Conservation (phyloP, 495 filamentous ascomycete species). For the Neurospora sublineolata region DNA sequence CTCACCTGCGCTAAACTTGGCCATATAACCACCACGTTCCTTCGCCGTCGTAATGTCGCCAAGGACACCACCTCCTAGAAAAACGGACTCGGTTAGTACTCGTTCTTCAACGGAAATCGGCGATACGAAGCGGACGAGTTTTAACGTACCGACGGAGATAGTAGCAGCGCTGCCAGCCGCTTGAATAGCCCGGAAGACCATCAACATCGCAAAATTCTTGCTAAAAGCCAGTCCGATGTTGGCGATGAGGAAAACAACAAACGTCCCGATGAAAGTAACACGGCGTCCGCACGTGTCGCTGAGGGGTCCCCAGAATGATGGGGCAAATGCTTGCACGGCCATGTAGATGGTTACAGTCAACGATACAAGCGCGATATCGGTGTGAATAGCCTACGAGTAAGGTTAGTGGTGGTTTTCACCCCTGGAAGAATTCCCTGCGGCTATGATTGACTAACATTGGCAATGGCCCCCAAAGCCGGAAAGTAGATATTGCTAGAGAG, state of each 20-base stretch:
- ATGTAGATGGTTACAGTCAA: constrained; percentile 22
- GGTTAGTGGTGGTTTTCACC: no score
- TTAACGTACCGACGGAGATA: constrained; percentile 21
- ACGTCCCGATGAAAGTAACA: constrained; percentile 37
- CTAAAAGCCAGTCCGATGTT: constrained; percentile 41
- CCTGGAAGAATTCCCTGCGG: not conserved
- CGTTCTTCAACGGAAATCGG: not conserved
- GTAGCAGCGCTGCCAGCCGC: constrained; percentile 38
- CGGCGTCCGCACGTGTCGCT: constrained; percentile 16
- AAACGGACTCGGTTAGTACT: not conserved
- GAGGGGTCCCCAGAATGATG: constrained; percentile 17
- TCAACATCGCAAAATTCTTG: constrained; percentile 33
- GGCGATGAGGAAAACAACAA: constrained; percentile 40
- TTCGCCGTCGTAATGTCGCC: constrained; percentile 39
- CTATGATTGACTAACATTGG: not conserved
- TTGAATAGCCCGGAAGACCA: constrained; percentile 43
- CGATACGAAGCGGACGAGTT: not conserved
- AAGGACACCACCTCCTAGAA: constrained; percentile 33
- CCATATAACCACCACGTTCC: constrained; percentile 43
- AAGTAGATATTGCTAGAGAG: constrained; percentile 28
- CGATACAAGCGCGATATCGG: constrained; percentile 9
- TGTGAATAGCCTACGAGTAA: constrained; percentile 3
- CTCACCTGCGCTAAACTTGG: constrained; percentile 32
- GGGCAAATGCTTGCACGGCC: constrained; percentile 20
- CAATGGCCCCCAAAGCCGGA: constrained; percentile 19